A percentile compares a stretch with the other conserved stretches of the same genome.
These are phyloP conservation scores for Russula lepida DNA, from an alignment of 768 basidiomycete species.

Conservation along the genomic window DNA sequence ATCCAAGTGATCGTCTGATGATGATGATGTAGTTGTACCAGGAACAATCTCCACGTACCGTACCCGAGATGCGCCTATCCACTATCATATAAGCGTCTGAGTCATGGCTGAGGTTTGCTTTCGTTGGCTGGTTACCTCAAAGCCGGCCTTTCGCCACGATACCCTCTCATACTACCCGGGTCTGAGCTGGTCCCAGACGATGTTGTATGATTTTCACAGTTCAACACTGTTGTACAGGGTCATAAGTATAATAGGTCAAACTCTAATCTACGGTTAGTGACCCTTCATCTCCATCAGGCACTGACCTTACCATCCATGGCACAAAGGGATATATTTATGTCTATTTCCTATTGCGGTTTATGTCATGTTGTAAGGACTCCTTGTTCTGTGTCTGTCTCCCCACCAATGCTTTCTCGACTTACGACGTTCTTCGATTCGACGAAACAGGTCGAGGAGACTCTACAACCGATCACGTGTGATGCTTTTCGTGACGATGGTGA, in stretches of 20 bases:
- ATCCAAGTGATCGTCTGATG: not conserved
- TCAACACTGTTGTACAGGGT: not conserved
- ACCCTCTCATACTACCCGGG: not conserved
- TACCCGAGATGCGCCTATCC: not conserved
- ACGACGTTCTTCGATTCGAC: not conserved
- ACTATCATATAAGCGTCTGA: not conserved
- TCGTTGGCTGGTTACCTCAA: not conserved
- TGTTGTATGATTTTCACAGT: not conserved
- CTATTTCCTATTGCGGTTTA: not conserved
- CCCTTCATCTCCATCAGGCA: not conserved
- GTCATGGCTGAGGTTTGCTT: not conserved
- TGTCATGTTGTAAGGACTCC: not conserved
- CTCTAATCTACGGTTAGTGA: not conserved
- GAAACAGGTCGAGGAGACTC: not conserved
- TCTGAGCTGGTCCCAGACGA: constrained; percentile 1
- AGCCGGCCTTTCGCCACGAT: not conserved
- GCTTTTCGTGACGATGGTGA: not conserved
- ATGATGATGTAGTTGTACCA: not conserved
- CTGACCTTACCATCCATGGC: not conserved
- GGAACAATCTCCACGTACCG: not conserved
- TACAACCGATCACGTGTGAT: not conserved
- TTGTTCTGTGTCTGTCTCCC: not conserved
- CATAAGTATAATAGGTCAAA: constrained; percentile 3
- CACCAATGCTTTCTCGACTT: not conserved
- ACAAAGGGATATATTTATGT: constrained; percentile 3